phyloP scores from a whole-genome alignment of 2,329 filamentous ascomycete species.

The Fusarium coicis region DNA sequence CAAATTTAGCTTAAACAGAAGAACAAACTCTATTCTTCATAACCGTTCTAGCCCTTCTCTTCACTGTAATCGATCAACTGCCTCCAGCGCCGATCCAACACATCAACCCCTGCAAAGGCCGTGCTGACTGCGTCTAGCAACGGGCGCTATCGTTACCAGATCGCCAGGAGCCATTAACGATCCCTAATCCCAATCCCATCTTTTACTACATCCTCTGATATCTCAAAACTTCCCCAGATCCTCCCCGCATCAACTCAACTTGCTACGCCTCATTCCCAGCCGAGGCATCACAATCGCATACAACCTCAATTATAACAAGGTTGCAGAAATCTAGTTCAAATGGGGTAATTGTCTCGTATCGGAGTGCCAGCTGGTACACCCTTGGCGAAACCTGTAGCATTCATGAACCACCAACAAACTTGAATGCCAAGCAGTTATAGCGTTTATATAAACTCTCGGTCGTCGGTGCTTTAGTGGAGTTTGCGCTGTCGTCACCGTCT shows the following conservation, averaged over 20 bases:
- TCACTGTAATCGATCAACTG: not conserved
- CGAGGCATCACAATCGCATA: slow-evolving; percentile 15
- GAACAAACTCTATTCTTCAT: not conserved
- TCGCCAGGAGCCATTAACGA: slow-evolving; percentile 11
- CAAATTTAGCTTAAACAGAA: not conserved
- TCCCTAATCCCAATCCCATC: not conserved
- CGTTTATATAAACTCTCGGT: not conserved
- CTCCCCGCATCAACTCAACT: not conserved
- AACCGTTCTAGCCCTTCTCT: not conserved
- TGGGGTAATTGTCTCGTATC: not conserved
- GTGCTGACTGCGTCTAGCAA: slow-evolving; percentile 2
- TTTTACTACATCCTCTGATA: not conserved
- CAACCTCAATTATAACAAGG: not conserved
- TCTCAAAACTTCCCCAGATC: slow-evolving; percentile 18
- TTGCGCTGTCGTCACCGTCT: slow-evolving; percentile 30
- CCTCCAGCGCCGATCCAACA: not conserved
- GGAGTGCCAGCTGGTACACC: not conserved
- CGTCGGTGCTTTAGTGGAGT: slow-evolving; percentile 30
- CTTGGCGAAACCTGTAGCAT: not conserved
- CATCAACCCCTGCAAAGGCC: slow-evolving; percentile 8
- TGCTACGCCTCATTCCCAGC: not conserved
- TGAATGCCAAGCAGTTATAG: not conserved
- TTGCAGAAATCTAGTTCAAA: not conserved
- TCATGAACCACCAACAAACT: not conserved
- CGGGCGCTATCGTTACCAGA: not conserved